phyloP scores from a whole-genome alignment of 2,329 filamentous ascomycete species.

The Uncinocarpus reesii region DNA sequence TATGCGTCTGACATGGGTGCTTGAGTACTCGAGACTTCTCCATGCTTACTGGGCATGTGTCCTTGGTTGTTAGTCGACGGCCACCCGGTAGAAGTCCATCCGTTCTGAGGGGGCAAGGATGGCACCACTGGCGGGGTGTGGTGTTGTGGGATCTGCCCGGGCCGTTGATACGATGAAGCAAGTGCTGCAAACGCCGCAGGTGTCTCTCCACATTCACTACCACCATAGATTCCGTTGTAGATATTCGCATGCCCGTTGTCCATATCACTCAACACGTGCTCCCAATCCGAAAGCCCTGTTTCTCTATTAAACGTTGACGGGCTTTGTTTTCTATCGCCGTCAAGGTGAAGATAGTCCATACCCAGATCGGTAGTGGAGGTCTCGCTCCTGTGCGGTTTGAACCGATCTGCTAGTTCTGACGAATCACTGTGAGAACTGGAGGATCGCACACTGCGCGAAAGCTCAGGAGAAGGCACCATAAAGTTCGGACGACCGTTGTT shows the following conservation, averaged over 20 bases:
- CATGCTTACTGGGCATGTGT: neutral
- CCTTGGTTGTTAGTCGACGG: conserved; percentile 20
- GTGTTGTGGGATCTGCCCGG: conserved; percentile 26
- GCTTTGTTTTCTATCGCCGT: conserved; percentile 30
- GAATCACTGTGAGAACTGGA: conserved; percentile 15
- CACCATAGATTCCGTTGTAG: conserved; percentile 46
- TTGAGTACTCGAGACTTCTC: neutral
- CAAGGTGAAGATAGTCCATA: conserved; percentile 49
- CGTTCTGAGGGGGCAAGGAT: conserved; percentile 24
- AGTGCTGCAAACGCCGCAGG: conserved; percentile 14
- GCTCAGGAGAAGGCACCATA: conserved; percentile 12
- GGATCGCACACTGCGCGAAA: conserved; percentile 16
- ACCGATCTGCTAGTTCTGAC: conserved; percentile 12
- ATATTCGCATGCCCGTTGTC: conserved; percentile 72
- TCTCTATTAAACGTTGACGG: conserved; percentile 27
- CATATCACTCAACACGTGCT: conserved; percentile 66
- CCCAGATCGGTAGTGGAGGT: conserved; percentile 19
- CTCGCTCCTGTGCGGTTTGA: neutral
- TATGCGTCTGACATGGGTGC: conserved; percentile 4
- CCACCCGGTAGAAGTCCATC: conserved; percentile 33
- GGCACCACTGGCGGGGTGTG: conserved; percentile 6
- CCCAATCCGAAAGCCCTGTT: conserved; percentile 64
- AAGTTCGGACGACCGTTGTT: conserved; percentile 8
- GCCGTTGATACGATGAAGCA: conserved; percentile 9
- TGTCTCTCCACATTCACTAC: conserved; percentile 30